A percentile compares a stretch with the other conserved stretches of the same genome.
Evolutionary conservation across 208 protist genomes (phyloP).

Genomic region (Crithidia thermophila): DNA sequence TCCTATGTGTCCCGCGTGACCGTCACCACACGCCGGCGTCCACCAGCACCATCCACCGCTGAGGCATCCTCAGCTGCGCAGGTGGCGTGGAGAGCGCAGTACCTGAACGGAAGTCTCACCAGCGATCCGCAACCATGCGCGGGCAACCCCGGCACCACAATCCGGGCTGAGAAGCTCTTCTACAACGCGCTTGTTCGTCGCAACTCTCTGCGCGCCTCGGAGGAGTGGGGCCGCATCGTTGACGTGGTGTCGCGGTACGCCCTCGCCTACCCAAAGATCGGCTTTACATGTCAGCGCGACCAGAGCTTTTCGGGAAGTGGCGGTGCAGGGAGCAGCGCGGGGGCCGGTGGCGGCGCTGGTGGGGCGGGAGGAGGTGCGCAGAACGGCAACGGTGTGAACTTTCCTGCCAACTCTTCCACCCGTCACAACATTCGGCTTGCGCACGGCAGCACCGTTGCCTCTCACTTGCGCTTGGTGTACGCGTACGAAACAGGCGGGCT

Average conservation of each 20-base stretch:
- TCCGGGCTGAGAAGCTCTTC: constrained; percentile 91
- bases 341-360: constrained; percentile 9
- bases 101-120: constrained; percentile 94
- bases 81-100: constrained; percentile 66
- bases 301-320: constrained; percentile 27
- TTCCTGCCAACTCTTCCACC: constrained; percentile 66
- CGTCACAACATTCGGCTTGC: constrained; percentile 77
- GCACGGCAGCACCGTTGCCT: constrained; percentile 52
- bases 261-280: constrained; percentile 73
- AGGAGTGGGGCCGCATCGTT: constrained; percentile 94
- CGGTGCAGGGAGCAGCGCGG: neutral
- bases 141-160: constrained; percentile 85
- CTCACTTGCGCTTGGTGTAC: constrained; percentile 63
- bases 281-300: constrained; percentile 68
- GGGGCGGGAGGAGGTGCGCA: neutral
- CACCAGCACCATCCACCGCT: neutral
- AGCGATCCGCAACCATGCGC: constrained; percentile 69
- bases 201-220: constrained; percentile 69
- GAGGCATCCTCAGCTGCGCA: neutral
- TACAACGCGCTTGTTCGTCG: constrained; percentile 83
- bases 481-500: constrained; percentile 28
- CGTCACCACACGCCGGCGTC: constrained; percentile 61
- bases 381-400: constrained; percentile 40
- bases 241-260: constrained; percentile 93
- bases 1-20: constrained; percentile 84